Evolutionary conservation across 257 asterid species (phyloP), one percentile per base, ranked within the genome.

Genomic region (Lithospermum erythrorhizon): DNA sequence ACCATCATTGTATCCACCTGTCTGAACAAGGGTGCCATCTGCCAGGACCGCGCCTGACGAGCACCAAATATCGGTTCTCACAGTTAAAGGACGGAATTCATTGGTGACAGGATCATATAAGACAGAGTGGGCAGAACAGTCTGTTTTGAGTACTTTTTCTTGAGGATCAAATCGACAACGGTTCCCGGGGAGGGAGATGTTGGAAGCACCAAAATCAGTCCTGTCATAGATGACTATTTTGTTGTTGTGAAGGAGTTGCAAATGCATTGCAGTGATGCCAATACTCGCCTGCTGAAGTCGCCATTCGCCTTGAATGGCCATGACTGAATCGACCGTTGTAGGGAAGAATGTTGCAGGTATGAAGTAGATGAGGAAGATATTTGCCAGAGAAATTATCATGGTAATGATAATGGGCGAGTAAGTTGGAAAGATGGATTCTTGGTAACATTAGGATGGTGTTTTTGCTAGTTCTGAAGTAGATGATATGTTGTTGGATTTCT

Each of bases 1-100:
- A 6, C 94, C 95, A n/a, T 83, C 94, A 41, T 82, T 83, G 79
- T 53, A 88, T 0, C 96, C 96, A 1, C 94, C 94, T 0, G 94
- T 86, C 13, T 86, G 95, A 21, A 89, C 69, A 0, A 89, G 74
- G 0, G 87, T 72, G 25, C 96, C 96, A 32, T 89, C 73, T 0
- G 81, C 73, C 1, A 70, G 73, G 18, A 81, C 83, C 0, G 87
- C 81, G 17, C 94, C 95, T 0, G 94, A 86, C 7, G 95, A 86
- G 82, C 95, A 89, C 96, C 96, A 89, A 0, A 84, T 75, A 73
- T 89, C 87, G 2, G 89, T 75, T 32, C 69, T 87, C 15, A 89
- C 78, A 57, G 61, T 80, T 37, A 89, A 58, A 5, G 90, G 69
- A 24, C 87, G 73, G 52, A 80, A 49, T 0, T 24, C 9, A 29